Conservation (phyloP, 176 grass and related monocot genomes). For the Areca catechu region DNA sequence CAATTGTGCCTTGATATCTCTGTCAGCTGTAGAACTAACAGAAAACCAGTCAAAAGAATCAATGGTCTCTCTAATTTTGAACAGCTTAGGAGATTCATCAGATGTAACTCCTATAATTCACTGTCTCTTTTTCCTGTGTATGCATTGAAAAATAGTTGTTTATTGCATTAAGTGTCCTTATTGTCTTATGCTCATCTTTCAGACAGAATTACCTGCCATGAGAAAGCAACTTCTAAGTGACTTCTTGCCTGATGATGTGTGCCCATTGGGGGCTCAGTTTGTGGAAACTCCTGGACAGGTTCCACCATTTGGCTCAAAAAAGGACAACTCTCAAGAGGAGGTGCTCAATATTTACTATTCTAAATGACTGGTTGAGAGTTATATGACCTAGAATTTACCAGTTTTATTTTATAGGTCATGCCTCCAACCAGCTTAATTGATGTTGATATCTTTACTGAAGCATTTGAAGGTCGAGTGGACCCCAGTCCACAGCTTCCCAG, state of each 20-base stretch:
- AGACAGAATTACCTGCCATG: conserved; percentile 69
- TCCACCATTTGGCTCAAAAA: conserved; percentile 32
- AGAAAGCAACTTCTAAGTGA: conserved; percentile 69
- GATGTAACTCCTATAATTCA: conserved; percentile 46
- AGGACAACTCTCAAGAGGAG: conserved; percentile 44
- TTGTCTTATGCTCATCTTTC: conserved; percentile 22
- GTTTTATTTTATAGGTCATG: conserved; percentile 41
- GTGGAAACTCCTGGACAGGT: conserved; percentile 38
- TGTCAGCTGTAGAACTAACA: conserved; percentile 69
- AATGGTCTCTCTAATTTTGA: conserved; percentile 85
- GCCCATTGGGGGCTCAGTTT: conserved; percentile 61
- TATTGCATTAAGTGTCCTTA: conserved; percentile 8
- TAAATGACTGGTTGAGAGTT: neutral
- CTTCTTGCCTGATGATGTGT: conserved; percentile 87
- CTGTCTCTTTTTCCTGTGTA: no score
- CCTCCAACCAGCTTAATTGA: conserved; percentile 44
- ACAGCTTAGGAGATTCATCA: conserved; percentile 52
- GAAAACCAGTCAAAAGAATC: conserved; percentile 85
- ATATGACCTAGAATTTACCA: conserved; percentile 1
- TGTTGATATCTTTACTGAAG: conserved; percentile 61
- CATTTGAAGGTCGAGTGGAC: conserved; percentile 50
- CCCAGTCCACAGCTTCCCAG: conserved; percentile 18
- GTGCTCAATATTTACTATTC: neutral
- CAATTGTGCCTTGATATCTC: conserved; percentile 48
- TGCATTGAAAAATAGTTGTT: neutral